Base-by-base conservation (phyloP, 192 early-diverging fungal genomes). In the Umbelopsis sp. region DNA sequence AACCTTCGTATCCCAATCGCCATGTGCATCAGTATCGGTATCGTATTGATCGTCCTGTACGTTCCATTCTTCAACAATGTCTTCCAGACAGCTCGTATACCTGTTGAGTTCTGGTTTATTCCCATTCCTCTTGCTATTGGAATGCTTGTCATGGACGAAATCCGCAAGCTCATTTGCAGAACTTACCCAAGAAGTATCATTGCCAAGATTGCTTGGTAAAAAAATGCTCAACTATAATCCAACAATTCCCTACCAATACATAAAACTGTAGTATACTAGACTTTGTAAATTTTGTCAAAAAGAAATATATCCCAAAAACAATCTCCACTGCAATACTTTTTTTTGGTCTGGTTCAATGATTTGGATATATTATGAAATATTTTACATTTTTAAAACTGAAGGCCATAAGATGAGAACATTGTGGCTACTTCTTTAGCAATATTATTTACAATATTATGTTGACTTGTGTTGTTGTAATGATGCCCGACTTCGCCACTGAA, bases 191-290 rank as follows among this genome's bases (percentile, higher is more conserved):
- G 71, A 44, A 84, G 82, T 27, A 15, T 82, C 12, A 47, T 90
- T 70, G 88, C 82, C 23, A 85, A 75, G 70, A 64, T 84, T 66
- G 87, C 88, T 41, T 91, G 90, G 90, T 91, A 80, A 37, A 44
- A 37, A 44, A 16, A 13, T 6, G 4, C 48, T n/a, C n/a, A 21
- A 20, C 4, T 16, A 16, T 4, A 20, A 16, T 49, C 48, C 48
- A 20, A 3, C 48, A 49, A 20, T 1, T 6, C 6, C 12, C 48
- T 49, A 16, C 15, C 37, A 41, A 41, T 49, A 5, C 48, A 49
- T 20, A 49, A 5, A 16, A 16, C 20, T 49, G 48, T 49, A 49
- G 4, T 21, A 49, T 49, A 49, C 20, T 21, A 49, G 37, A 41
- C 37, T 16, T 21, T 49, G 18, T 16, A 16, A 49, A 49, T 49